These are phyloP conservation scores for Penicillium thymicola DNA, from an alignment of 2,329 filamentous ascomycete genomes.

Conservation along the genomic window DNA sequence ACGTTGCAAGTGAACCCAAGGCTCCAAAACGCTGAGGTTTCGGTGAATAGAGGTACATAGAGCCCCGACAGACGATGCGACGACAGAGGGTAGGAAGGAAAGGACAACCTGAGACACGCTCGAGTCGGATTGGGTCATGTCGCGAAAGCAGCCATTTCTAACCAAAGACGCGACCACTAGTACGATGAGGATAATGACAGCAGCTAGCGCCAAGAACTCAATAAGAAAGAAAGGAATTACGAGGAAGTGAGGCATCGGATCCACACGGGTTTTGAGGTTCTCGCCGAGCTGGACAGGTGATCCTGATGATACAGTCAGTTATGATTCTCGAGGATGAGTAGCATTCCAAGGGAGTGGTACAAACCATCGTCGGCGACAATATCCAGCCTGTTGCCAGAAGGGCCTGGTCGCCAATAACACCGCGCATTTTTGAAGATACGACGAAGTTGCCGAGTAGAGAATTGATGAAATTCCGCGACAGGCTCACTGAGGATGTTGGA, in stretches of 20 bases:
- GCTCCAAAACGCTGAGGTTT: conserved; percentile 34
- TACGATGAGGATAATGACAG: conserved; percentile 31
- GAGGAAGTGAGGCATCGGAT: conserved; percentile 35
- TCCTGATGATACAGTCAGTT: conserved; percentile 11
- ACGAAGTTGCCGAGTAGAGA: conserved; percentile 33
- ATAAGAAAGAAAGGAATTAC: conserved; percentile 35
- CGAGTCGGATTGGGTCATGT: conserved; percentile 32
- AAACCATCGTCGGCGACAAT: conserved; percentile 30
- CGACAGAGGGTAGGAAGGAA: conserved; percentile 32
- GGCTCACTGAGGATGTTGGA: conserved; percentile 29
- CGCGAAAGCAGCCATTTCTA: conserved; percentile 29
- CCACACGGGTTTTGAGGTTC: conserved; percentile 23
- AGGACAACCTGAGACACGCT: conserved; percentile 32
- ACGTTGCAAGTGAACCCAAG: conserved; percentile 36
- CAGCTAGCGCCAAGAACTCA: conserved; percentile 32
- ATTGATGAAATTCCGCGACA: conserved; percentile 31
- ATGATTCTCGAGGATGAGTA: neutral
- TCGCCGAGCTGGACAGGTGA: conserved; percentile 26
- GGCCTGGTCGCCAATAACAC: conserved; percentile 29
- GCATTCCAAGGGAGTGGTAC: neutral
- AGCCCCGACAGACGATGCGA: conserved; percentile 32
- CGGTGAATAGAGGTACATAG: conserved; percentile 36
- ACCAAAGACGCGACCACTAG: conserved; percentile 29
- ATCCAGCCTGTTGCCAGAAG: conserved; percentile 27
- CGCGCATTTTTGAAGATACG: conserved; percentile 28